Evolutionary conservation across 1,284 basidiomycete species (phyloP), one percentile per base, ranked within the genome.

Genomic region (Trichosporon inkin): DNA sequence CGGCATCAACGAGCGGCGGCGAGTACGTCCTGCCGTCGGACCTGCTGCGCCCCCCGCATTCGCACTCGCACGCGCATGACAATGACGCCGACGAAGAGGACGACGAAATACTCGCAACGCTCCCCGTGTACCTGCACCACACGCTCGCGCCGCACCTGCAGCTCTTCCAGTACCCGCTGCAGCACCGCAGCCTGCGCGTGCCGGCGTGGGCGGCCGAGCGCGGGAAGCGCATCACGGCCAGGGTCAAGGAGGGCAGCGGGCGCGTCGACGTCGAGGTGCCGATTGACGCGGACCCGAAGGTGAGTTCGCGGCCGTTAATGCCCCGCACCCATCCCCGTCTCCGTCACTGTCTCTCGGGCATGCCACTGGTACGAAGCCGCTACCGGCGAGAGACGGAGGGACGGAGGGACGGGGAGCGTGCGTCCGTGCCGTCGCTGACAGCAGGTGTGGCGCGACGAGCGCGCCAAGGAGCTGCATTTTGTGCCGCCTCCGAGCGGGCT

Each of bases 231-330:
- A 74, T 79, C 53, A 74, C 75, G 10, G 57, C 74, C 2, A 60
- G 76, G 40, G 68, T 77, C 11, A 79, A 79, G 61, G 77, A 78
- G 61, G 53, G 58, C 1, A 70, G 68, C 2, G 71, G 69, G 4
- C 60, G 74, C 40, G 68, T 79, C 13, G 77, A 79, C 60, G 67
- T 79, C 32, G 77, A 78, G 62, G 64, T 79, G 0, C 77, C 77
- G 3, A 69, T 79, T 24, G 73, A 77, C 65, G 73, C 66, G 10
- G 67, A 71, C 20, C 41, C 59, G 16, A 64, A 65, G 32, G 73
- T 76, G 16, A 10, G 41, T 47, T 4, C 10, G 14, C 14, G 28
- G n/a, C n/a, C n/a, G n/a, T n/a, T n/a, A n/a, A 32, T 32, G 28
- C 28, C 28, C 28, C 28, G 28, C n/a, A n/a, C n/a, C n/a, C n/a